Evolutionary conservation across 2,329 filamentous ascomycete species (phyloP), one percentile per base, ranked within the genome.

Genomic region (Phyllosticta citribraziliensis): DNA sequence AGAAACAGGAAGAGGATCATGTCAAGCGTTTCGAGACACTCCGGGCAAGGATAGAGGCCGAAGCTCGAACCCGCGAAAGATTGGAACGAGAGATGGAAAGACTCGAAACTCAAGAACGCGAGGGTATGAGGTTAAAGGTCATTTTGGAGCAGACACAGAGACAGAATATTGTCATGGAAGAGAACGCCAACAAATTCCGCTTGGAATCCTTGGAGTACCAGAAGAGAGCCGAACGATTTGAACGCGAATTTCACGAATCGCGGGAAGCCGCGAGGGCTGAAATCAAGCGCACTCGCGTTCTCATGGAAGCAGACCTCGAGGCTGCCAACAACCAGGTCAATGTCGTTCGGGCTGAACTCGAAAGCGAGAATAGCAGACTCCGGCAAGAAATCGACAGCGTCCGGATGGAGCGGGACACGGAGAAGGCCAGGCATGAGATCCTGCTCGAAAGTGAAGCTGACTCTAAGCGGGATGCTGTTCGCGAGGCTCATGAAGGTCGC

Each of bases 311-410:
- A 12, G 90, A 97, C 69, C 79, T 97, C 35, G 91, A 96, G 62
- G 80, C 85, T 50, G 89, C 92, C 57, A 94, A 92, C 69, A 86
- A 89, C 71, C 88, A 96, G 68, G 88, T 93, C 73, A 93, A 95
- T 69, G 83, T 88, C 60, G 85, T 93, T 27, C 88, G 91, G 58
- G 85, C 88, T 55, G 88, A 93, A 68, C 82, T 95, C 11, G 91
- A 96, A 71, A 85, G 87, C 62, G 89, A 96, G 71, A 83, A 94
- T 63, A 75, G 81, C 25, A 86, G 86, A 67, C 77, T 91, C 27
- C 86, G 90, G 58, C 77, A 82, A 20, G 89, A 96, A 71, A 77
- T 96, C 52, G 90, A 96, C 65, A 86, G 87, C 66, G 82, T 88
- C 61, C 88, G 83, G 69, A 80, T 94, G 69, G 91, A 96, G 64